Percentiles rank a stretch among this genome's conserved stretches.
phyloP scores from a whole-genome alignment of 176 grass and related monocot genomes.

The Carex kokanica region DNA sequence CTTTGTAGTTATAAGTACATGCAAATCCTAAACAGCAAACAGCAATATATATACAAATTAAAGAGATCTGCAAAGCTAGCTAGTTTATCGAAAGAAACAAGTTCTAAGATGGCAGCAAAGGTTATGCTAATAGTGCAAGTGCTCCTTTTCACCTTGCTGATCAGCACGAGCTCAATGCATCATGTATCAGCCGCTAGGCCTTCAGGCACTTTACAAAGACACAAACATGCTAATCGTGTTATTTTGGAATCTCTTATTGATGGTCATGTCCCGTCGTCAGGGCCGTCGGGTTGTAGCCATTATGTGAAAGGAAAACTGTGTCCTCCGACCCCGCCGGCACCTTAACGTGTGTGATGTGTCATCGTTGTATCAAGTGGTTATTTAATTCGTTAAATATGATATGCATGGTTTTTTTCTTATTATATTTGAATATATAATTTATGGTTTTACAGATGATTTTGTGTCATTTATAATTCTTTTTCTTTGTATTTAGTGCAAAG shows the following conservation, averaged over 20 bases:
- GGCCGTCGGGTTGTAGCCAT: too few species aligned
- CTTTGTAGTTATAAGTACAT: too few species aligned
- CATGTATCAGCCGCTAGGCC: neutral
- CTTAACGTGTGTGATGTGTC: too few species aligned
- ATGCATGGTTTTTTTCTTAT: neutral
- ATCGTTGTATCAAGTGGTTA: neutral
- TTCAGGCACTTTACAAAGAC: neutral
- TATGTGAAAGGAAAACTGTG: too few species aligned
- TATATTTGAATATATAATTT: neutral
- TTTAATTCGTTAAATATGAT: neutral
- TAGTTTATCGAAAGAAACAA: neutral
- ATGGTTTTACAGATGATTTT: neutral
- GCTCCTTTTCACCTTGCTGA: neutral
- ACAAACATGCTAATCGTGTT: neutral
- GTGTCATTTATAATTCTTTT: neutral
- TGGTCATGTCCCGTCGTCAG: too few species aligned
- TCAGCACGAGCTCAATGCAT: neutral
- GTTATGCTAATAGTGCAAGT: neutral
- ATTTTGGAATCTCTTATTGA: neutral
- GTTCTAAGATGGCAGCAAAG: neutral
- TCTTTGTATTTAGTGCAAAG: neutral
- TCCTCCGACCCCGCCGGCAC: too few species aligned
- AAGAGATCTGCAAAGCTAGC: neutral
- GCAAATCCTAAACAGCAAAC: too few species aligned
- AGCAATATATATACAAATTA: neutral